Evolutionary conservation across 805 yeast genomes (phyloP), one percentile per base, ranked within the genome.

Genomic region (Lipomyces kockii): DNA sequence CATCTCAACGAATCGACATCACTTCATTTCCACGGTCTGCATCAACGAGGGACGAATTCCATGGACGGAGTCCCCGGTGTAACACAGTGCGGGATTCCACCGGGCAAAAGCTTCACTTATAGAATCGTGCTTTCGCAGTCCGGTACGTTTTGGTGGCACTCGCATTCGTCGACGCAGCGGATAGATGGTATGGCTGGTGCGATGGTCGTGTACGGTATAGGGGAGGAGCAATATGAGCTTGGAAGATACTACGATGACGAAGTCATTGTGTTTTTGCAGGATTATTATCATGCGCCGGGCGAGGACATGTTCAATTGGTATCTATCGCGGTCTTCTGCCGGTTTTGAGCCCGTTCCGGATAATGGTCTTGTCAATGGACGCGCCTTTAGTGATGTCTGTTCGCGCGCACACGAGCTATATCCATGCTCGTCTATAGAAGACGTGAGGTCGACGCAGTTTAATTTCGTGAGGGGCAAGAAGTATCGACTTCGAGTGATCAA

Each of bases 171-270:
- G 53, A 80, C 84, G 5, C 96, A 95, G 58, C 86, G 85, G 72
- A 87, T 88, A 34, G 96, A 96, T 61, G 85, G 92, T 4, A 78
- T 90, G 69, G 80, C 86, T 54, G 84, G 92, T 3, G 91, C 84
- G 2, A 74, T 90, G 62, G 81, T 66, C n/a, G 56, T 68, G 9
- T 54, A 62, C 22, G 64, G 37, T 17, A 2, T n/a, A 9, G 64
- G 46, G 43, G 12, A 25, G 4, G 68, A 65, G 49, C 60, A 63
- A 25, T 29, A 43, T n/a, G 55, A 46, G 37, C 11, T 60, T 6
- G 56, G 59, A 43, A 32, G 52, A n/a, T 39, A 39, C n/a, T 65
- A 67, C 64, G 71, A 67, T 46, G 58, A 56, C 20, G 71, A 67
- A 14, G 49, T 51, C 20, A 55, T 65, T 29, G 35, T 67, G 8